Evolutionary conservation across 495 filamentous ascomycete genomes (phyloP), one percentile per base, ranked within the genome.

Genomic region (Aspergillus avenaceus): DNA sequence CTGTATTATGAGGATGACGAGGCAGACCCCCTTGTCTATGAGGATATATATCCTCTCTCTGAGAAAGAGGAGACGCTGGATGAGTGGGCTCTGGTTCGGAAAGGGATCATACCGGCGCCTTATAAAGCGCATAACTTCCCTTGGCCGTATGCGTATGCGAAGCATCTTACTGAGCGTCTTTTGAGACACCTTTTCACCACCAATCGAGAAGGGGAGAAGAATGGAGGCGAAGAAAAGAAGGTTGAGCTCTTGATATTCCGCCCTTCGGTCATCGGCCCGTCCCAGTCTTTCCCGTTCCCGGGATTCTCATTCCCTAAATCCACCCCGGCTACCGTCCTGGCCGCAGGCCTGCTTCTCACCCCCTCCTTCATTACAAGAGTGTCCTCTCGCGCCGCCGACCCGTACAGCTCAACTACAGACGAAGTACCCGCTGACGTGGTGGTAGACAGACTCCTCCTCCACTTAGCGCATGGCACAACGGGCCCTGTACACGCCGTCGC

Each of bases 361-460:
- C 42, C 41, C 1, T 31, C 41, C 1, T 14, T 9, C 1, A 19
- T 4, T 11, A 16, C 50, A 0, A 23, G n/a, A 23, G 4, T 54
- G 4, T n/a, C 38, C 0, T 52, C 49, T 1, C 29, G 40, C 31
- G 22, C 14, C 11, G 3, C n/a, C 5, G 6, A 49, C 11, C 58
- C 53, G 4, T 42, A 49, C 4, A 34, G 1, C 2, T 26, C 47
- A 0, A 58, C 31, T 0, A 22, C 46, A 1, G 58, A 61, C 23
- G 58, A 57, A 24, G 53, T 61, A 0, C 55, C 58, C 0, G 47
- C 61, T 1, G 61, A 64, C 41, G 47, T 64, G 2, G 58, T 61
- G 1, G 57, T 59, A 3, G 53, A 61, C 31, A 41, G 58, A 1
- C 27, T 63, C 0, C 41, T 64, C 6, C 41, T 29, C 5, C 60